Conservation (phyloP, 2,329 filamentous ascomycete genomes). For the Cladophialophora chaetospira region DNA sequence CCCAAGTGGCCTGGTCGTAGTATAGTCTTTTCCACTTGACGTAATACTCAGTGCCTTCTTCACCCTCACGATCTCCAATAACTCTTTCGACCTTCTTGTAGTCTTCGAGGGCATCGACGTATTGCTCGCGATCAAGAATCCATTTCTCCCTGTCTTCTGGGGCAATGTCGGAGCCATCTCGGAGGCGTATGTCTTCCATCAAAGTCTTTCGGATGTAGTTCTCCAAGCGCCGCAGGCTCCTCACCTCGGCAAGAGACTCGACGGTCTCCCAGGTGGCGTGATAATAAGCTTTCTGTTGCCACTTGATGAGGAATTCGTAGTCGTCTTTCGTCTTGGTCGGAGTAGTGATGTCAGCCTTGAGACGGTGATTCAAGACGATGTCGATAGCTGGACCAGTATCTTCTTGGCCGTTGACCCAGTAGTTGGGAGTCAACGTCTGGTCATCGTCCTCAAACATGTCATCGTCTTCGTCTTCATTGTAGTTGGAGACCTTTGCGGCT, state of each 20-base stretch:
- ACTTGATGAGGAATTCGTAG: constrained; percentile 92
- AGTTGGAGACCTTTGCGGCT: constrained; percentile 67
- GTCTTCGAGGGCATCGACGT: constrained; percentile 83
- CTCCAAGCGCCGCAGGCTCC: constrained; percentile 84
- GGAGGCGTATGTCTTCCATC: constrained; percentile 75
- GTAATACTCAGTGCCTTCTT: constrained; percentile 82
- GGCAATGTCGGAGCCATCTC: constrained; percentile 71
- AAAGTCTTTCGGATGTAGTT: constrained; percentile 91
- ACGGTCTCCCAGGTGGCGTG: constrained; percentile 94
- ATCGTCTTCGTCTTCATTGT: constrained; percentile 67
- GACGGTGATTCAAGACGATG: constrained; percentile 81
- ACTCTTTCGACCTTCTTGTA: constrained; percentile 92
- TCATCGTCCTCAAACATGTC: constrained; percentile 58
- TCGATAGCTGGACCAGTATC: constrained; percentile 86
- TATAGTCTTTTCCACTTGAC: constrained; percentile 96
- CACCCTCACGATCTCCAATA: constrained; percentile 78
- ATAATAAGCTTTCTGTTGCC: constrained; percentile 92
- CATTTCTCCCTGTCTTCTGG: constrained; percentile 90
- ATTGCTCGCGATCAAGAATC: constrained; percentile 89
- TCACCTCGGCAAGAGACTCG: constrained; percentile 71
- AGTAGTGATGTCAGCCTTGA: constrained; percentile 64
- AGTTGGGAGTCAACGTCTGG: constrained; percentile 65
- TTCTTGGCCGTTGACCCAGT: constrained; percentile 70
- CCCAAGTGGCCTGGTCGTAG: constrained; percentile 96
- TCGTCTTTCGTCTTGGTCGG: constrained; percentile 61